A percentile compares a stretch with the other conserved stretches of the same genome.
Conservation (phyloP, 495 filamentous ascomycete genomes). For the Jackrogersella multiformis region DNA sequence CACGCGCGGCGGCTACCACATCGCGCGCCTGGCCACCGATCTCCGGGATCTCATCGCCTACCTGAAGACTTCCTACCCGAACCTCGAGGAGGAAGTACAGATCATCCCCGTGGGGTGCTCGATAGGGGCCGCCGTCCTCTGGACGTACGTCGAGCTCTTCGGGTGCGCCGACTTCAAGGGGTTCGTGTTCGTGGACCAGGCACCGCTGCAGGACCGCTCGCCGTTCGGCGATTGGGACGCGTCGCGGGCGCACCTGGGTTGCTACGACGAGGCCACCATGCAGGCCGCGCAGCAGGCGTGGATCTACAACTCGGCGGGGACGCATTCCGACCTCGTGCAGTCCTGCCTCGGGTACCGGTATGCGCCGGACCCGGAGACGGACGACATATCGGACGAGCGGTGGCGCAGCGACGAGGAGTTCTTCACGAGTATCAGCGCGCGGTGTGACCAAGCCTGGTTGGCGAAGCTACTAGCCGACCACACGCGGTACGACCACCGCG, state of each 20-base stretch:
- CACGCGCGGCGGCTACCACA: conserved; percentile 53
- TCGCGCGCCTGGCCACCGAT: conserved; percentile 56
- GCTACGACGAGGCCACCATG: conserved; percentile 52
- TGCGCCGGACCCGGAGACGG: conserved; percentile 24
- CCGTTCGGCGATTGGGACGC: conserved; percentile 42
- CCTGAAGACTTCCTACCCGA: conserved; percentile 12
- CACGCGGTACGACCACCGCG: conserved; percentile 57
- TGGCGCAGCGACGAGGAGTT: conserved; percentile 49
- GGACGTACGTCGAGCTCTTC: conserved; percentile 57
- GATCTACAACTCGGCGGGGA: conserved; percentile 27
- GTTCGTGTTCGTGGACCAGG: conserved; percentile 58
- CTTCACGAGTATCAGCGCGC: conserved; percentile 49
- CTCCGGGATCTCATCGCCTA: conserved; percentile 48
- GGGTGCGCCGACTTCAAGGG: conserved; percentile 44
- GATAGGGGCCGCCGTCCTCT: conserved; percentile 57
- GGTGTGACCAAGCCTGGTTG: conserved; percentile 53
- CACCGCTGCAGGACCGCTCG: conserved; percentile 55
- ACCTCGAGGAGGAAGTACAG: background rate
- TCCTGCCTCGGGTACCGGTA: conserved; percentile 55
- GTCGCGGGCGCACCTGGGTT: conserved; percentile 46
- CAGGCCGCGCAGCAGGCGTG: conserved; percentile 50
- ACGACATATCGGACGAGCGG: conserved; percentile 29
- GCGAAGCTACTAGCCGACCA: conserved; percentile 57
- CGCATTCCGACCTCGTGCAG: conserved; percentile 48
- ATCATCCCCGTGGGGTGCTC: conserved; percentile 54